These are phyloP conservation scores for Epichloe hybrida DNA, from an alignment of 2,329 filamentous ascomycete genomes.

Conservation along the genomic window DNA sequence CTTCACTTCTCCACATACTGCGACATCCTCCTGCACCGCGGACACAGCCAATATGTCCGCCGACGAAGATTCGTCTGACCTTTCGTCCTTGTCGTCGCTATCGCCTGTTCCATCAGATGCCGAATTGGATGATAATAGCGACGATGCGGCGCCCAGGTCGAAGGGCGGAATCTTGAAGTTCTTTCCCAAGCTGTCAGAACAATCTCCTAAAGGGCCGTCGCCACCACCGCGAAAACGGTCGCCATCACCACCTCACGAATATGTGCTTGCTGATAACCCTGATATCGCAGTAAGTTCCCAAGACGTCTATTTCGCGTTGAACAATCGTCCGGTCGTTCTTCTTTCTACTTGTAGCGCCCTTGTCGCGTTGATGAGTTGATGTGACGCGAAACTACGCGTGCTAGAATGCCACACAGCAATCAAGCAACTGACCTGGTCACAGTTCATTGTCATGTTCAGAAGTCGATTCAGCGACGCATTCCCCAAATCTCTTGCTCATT, in stretches of 20 bases:
- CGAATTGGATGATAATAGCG: conserved; percentile 34
- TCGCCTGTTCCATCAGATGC: conserved; percentile 31
- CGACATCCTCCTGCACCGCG: conserved; percentile 11
- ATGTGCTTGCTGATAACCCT: conserved; percentile 76
- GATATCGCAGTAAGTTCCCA: conserved; percentile 71
- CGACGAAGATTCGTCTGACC: conserved; percentile 49
- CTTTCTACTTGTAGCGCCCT: background rate
- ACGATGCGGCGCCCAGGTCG: conserved; percentile 26
- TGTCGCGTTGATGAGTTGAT: conserved; percentile 14
- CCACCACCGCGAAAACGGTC: conserved; percentile 65
- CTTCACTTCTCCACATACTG: conserved; percentile 15
- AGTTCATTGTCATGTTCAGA: conserved; percentile 98
- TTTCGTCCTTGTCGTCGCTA: conserved; percentile 43
- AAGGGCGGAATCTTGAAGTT: conserved; percentile 53
- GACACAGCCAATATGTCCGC: conserved; percentile 34
- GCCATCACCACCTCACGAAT: conserved; percentile 82
- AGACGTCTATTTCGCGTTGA: background rate
- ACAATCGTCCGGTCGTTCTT: background rate
- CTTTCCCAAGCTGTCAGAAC: conserved; percentile 44
- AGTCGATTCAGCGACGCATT: conserved; percentile 85
- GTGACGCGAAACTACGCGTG: conserved; percentile 43
- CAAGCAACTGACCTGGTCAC: conserved; percentile 6
- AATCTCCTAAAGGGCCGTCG: conserved; percentile 42
- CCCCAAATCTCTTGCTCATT: conserved; percentile 72
- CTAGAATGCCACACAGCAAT: conserved; percentile 7